phyloP scores from a whole-genome alignment of 257 asterid genomes.

The Eucommia ulmoides region DNA sequence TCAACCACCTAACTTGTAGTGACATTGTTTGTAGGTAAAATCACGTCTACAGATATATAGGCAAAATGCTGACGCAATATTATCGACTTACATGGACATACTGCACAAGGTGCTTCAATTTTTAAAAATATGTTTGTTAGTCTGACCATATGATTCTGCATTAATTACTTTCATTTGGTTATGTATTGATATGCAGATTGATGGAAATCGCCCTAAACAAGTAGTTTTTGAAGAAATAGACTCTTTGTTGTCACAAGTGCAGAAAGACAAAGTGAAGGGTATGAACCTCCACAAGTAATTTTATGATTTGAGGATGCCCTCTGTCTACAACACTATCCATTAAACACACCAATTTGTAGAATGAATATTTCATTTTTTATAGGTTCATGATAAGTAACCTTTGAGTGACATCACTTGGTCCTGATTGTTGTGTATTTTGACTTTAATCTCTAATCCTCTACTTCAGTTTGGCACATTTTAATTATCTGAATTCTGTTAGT shows the following conservation, averaged over 20 bases:
- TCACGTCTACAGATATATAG: constrained; percentile 74
- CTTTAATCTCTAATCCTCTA: too few relatives aligned
- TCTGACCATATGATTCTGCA: constrained; percentile 3
- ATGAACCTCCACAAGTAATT: too few relatives aligned
- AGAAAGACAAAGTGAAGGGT: constrained; percentile 38
- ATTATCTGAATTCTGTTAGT: too few relatives aligned
- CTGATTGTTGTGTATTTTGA: too few relatives aligned
- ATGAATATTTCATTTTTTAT: too few relatives aligned
- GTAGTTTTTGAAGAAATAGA: constrained; percentile 59
- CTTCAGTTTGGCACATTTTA: too few relatives aligned
- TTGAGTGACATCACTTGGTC: too few relatives aligned
- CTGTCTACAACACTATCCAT: too few relatives aligned
- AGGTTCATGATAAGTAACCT: too few relatives aligned
- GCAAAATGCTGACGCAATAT: constrained; percentile 56
- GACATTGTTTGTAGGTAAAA: constrained; percentile 42
- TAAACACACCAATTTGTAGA: too few relatives aligned
- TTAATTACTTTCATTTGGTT: constrained; percentile 4
- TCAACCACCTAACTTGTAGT: not conserved
- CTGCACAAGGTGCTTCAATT: constrained; percentile 41
- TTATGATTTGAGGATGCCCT: too few relatives aligned
- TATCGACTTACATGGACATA: constrained; percentile 44
- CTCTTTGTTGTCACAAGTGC: constrained; percentile 33
- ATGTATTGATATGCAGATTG: constrained; percentile 34
- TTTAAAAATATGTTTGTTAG: constrained; percentile 5
- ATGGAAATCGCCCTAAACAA: constrained; percentile 73